Base-by-base conservation (phyloP, 805 yeast genomes). In the Suhomyces vadensis region DNA sequence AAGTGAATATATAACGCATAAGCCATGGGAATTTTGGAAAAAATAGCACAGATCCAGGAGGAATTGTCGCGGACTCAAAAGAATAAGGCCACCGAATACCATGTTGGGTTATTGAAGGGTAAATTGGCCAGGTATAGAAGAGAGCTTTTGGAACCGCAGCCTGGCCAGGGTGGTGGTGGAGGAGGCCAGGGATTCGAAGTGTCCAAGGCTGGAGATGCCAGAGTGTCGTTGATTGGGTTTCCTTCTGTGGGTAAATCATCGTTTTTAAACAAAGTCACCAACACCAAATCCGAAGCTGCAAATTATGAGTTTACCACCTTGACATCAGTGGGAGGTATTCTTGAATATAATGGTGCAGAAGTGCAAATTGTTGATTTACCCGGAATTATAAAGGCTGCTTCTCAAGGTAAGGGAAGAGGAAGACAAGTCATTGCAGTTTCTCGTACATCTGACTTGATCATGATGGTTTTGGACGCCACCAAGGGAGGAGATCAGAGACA, bases 191-290 rank as follows among this genome's bases (percentile, higher is more conserved):
- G 96, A 1, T 92, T 92, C 63, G 99, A 94, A 66, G 97, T 92
- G 2, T 82, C 89, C 35, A 92, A 94, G 64, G 85, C 94, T 37
- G 98, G 98, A 31, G 97, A 92, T 74, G 97, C 98, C 0, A 78
- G 99, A 54, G 96, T 89, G 2, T 95, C 95, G 14, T 73, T 92
- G 43, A 91, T 94, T 65, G 99, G 99, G 23, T 92, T 91, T 64
- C 99, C 99, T 13, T 91, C 97, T 1, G 99, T 94, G 19, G 99
- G 99, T 63, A 92, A 92, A 58, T 91, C 97, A 1, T 88, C 96
- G 2, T 81, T 92, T 52, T 73, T 92, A 47, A 83, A 89, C 14
- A 88, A 89, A 57, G 87, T 94, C 43, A 92, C 99, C 16, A 87
- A 87, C 57, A 92, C 98, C 1, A 88, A 88, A 64, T 86, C 96